Percentiles rank a stretch among this genome's conserved stretches.
Conservation (phyloP, 495 filamentous ascomycete species). For the Penicillium herquei region DNA sequence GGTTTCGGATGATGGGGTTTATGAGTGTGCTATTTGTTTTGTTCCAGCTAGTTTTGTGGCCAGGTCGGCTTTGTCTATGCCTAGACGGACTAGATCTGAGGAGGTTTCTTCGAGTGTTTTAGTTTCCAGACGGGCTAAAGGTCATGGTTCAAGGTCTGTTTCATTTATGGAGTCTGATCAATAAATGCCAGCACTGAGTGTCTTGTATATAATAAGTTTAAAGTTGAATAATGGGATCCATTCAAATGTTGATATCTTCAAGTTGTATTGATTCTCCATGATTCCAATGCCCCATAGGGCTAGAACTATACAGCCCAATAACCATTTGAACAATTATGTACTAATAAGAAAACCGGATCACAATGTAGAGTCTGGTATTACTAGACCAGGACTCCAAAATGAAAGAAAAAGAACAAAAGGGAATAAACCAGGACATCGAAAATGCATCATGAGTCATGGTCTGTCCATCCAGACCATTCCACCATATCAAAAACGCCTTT, state of each 20-base stretch:
- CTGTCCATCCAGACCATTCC: slow-evolving; percentile 5
- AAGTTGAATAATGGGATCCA: no score
- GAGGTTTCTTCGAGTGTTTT: slow-evolving; percentile 6
- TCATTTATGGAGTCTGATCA: neutral
- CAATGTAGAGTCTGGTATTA: neutral
- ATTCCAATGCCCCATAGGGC: no score
- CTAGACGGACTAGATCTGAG: slow-evolving; percentile 4
- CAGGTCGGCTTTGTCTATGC: slow-evolving; percentile 4
- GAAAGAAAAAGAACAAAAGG: neutral
- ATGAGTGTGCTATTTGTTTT: slow-evolving; percentile 30
- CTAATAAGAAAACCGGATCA: neutral
- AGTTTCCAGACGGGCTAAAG: neutral
- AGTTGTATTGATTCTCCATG: no score
- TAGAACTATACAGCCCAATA: no score
- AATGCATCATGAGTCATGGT: slow-evolving; percentile 19
- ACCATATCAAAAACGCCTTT: slow-evolving; percentile 13
- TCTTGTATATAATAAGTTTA: no score
- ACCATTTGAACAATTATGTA: neutral
- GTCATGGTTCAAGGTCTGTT: no score
- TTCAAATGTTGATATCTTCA: no score
- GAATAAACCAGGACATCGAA: slow-evolving; percentile 1
- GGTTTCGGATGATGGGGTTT: slow-evolving; percentile 9
- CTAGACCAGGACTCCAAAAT: neutral
- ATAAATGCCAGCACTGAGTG: no score
- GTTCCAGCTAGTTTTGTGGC: slow-evolving; percentile 15